Evolutionary conservation across 2,329 filamentous ascomycete genomes (phyloP), one percentile per base, ranked within the genome.

Genomic region (Beauveria sp.): DNA sequence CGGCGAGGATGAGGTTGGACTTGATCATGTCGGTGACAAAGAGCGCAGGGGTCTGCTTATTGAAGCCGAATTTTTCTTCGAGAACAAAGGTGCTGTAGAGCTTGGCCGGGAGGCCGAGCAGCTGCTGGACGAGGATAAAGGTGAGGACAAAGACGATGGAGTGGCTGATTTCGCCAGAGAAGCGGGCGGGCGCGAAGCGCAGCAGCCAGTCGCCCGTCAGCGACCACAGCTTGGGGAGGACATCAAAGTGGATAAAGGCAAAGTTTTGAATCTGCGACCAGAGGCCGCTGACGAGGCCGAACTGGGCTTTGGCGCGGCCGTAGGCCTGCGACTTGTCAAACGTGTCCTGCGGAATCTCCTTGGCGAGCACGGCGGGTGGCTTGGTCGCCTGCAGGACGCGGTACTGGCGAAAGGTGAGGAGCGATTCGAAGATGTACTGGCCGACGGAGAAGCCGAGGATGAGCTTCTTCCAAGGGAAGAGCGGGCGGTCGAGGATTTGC

Each of bases 281-380:
- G 70, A 97, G 81, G 75, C 86, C 88, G 69, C 83, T 89, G 72
- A 94, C 72, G 76, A 96, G 87, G 72, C 86, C 83, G 76, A 92
- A 99, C 76, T 92, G 89, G 66, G 92, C 91, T 79, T 99, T 99
- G 71, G 93, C 92, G 70, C 94, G 90, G 70, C 93, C 92, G 75
- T 99, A 99, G 69, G 89, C 90, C 84, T 96, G 92, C 72, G 89
- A 92, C 76, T 97, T 96, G 77, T 97, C 92, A 73, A 92, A 97
- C 62, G 92, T 92, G 70, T 93, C 86, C 71, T 93, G 86, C 37
- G 91, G 87, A 63, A 99, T 90, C 75, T 97, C 92, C 68, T 90
- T 88, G 70, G 91, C 84, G 61, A 99, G 84, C 54, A 96, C 91
- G 76, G 91, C 89, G 62, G 94, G 94, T 10, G 91, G 86, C 65